Evolutionary conservation across 2,329 filamentous ascomycete species (phyloP), one percentile per base, ranked within the genome.

Genomic region (Malbranchea cinnamomea): DNA sequence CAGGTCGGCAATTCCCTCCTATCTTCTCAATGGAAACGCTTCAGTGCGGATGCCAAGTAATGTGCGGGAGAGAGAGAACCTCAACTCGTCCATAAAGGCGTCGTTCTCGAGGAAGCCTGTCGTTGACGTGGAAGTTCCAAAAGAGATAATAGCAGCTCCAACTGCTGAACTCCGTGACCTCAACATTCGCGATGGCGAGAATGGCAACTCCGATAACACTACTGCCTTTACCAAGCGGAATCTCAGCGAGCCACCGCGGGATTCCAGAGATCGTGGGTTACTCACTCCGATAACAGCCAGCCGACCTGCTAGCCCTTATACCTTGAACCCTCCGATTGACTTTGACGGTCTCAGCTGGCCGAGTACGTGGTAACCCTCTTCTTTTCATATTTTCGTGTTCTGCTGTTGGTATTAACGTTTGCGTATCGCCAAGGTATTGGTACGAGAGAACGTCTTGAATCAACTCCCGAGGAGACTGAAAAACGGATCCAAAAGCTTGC

Each of bases 401-500:
- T n/a, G n/a, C n/a, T n/a, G n/a, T n/a, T n/a, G n/a, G n/a, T n/a
- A n/a, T n/a, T n/a, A n/a, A n/a, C n/a, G n/a, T n/a, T n/a, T n/a
- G n/a, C n/a, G n/a, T n/a, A n/a, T n/a, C n/a, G n/a, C 29, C 24
- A 25, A 60, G 57, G 57, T 40, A 54, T 58, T 16, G 62, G 62
- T 30, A 65, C 62, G 10, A 52, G 61, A 32, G 55, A 54, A 38
- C 57, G 69, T 26, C 57, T 69, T 34, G 68, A 72, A 37, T 65
- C 67, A 2, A 67, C 63, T 2, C 65, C 68, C 1, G 64, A 70
- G 42, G 59, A 75, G 44, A 68, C 67, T 25, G 60, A 65, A 35
- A 62, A 65, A 37, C 60, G 70, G 7, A 53, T 74, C 11, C 50
- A 65, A 42, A 76, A 74, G 50, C 58, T 77, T n/a, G 61, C 69